Conservation (phyloP, 2,329 filamentous ascomycete species). For the Cladosporium sp. region DNA sequence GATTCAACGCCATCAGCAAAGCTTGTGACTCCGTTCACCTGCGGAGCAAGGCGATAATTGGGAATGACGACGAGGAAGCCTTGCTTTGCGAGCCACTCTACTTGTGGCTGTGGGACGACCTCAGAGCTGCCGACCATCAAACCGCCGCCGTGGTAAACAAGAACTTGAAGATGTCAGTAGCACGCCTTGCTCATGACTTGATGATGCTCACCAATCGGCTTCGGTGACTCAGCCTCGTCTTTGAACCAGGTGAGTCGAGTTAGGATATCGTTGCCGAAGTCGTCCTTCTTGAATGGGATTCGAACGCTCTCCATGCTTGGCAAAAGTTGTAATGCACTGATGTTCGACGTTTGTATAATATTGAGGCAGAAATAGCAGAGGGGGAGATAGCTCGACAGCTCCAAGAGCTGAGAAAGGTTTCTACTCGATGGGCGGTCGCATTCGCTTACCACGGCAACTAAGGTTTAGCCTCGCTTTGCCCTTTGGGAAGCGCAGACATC, state of each 20-base stretch:
- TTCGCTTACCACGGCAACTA: no score
- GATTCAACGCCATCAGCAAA: slow-evolving; percentile 34
- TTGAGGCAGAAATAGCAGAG: no score
- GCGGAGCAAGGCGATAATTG: slow-evolving; percentile 31
- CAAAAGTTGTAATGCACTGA: not conserved
- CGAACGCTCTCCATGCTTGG: slow-evolving; percentile 16
- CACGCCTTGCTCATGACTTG: not conserved
- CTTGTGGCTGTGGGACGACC: slow-evolving; percentile 19
- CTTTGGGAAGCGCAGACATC: no score
- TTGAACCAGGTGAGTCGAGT: slow-evolving; percentile 17
- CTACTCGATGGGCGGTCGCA: no score
- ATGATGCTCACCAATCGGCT: slow-evolving; percentile 15
- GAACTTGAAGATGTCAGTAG: slow-evolving; percentile 9
- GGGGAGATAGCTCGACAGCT: no score
- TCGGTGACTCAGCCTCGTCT: not conserved
- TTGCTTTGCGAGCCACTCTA: slow-evolving; percentile 14
- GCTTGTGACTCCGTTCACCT: slow-evolving; percentile 30
- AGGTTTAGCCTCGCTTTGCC: no score
- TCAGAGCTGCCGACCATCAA: slow-evolving; percentile 20
- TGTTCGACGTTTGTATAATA: no score
- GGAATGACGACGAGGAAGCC: slow-evolving; percentile 22
- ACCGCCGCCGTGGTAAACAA: slow-evolving; percentile 19
- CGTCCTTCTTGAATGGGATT: slow-evolving; percentile 17
- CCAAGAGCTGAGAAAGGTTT: no score
- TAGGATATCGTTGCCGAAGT: slow-evolving; percentile 15